Evolutionary conservation across 73 alveolate species (phyloP).

Genomic region (Tetrahymena thermophila): DNA sequence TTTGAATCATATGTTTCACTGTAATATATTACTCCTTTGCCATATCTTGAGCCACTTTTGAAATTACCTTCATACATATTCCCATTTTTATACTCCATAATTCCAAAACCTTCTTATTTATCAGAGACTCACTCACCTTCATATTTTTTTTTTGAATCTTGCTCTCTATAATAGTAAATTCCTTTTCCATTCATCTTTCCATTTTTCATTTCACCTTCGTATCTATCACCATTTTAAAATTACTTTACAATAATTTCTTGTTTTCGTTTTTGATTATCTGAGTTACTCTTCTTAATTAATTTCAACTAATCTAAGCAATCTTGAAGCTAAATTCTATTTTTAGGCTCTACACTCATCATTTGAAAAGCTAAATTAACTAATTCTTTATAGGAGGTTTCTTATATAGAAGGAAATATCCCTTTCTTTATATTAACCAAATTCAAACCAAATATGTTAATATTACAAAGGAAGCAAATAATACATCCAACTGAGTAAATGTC

Average conservation of each 20-base stretch:
- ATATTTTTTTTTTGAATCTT: too few species aligned
- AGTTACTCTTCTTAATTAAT: not conserved
- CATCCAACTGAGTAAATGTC: not conserved
- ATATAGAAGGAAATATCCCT: not conserved
- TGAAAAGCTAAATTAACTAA: not conserved
- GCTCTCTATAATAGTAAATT: too few species aligned
- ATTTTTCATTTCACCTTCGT: not conserved
- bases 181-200: not conserved
- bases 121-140: not conserved
- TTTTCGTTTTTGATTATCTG: not conserved
- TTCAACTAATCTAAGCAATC: not conserved
- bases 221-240: not conserved
- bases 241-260: not conserved
- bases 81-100: not conserved
- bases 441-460: not conserved
- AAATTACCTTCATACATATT: not conserved
- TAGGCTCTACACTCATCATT: not conserved
- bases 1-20: too few species aligned
- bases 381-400: not conserved
- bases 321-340: not conserved
- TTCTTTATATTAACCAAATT: not conserved
- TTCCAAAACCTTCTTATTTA: not conserved
- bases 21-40: not conserved
- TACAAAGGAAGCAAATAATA: not conserved
- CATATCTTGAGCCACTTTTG: not conserved